Evolutionary conservation across 495 filamentous ascomycete species (phyloP).

Genomic region (Aspergillus carlsbadensis): DNA sequence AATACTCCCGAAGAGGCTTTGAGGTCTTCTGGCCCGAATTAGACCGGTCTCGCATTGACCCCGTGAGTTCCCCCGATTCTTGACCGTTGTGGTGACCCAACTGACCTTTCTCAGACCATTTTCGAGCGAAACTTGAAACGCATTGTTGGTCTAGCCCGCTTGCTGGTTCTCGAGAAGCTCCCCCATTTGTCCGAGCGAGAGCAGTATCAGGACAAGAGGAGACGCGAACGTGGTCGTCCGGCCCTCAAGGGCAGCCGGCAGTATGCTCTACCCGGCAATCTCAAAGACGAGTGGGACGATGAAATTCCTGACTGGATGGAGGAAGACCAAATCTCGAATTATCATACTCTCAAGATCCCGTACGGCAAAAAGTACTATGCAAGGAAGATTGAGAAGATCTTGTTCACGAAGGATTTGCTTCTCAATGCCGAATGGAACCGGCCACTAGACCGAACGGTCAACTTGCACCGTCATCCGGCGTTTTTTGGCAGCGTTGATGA

Average conservation of each 20-base stretch:
- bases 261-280: constrained; percentile 49
- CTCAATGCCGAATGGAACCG: constrained; percentile 87
- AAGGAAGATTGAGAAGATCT: constrained; percentile 70
- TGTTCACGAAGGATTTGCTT: constrained; percentile 75
- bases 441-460: constrained; percentile 63
- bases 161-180: constrained; percentile 75
- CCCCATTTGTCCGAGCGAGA: constrained; percentile 66
- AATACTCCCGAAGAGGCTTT: constrained; percentile 80
- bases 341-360: constrained; percentile 75
- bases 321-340: constrained; percentile 69
- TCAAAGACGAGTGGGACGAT: constrained; percentile 70
- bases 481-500: constrained; percentile 68
- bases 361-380: constrained; percentile 71
- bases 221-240: constrained; percentile 67
- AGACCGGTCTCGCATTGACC: constrained; percentile 71
- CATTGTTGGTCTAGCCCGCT: constrained; percentile 70
- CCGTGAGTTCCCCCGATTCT: constrained; percentile 30
- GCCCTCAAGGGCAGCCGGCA: constrained; percentile 19
- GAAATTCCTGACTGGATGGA: constrained; percentile 81
- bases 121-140: constrained; percentile 74
- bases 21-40: constrained; percentile 75
- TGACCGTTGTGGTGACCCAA: constrained; percentile 6
- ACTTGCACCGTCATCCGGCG: constrained; percentile 77
- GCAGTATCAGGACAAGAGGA: constrained; percentile 60
- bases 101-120: constrained; percentile 58